Evolutionary conservation across 371 early-diverging fungal species (phyloP).

Genomic region (Apophysomyces ossiformis): DNA sequence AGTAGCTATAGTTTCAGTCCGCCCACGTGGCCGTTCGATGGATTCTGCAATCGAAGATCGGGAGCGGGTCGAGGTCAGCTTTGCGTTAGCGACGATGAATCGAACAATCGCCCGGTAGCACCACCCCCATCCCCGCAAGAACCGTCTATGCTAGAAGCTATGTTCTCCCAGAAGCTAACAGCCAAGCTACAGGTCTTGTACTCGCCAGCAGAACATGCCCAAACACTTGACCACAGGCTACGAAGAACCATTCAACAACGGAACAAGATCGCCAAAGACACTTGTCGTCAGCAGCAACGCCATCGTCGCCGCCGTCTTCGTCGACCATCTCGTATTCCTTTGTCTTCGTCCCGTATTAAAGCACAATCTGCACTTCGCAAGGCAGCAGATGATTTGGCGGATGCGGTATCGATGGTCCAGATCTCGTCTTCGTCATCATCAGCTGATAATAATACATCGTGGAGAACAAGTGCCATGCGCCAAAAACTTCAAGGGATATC

Average conservation of each 20-base stretch:
- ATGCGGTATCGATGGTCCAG: constrained; percentile 14
- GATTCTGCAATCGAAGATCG: constrained; percentile 3
- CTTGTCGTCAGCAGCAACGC: neutral
- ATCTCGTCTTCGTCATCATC: neutral
- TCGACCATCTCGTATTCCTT: constrained; percentile 15
- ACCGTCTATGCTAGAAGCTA: neutral
- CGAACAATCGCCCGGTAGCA: neutral
- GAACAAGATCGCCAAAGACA: neutral
- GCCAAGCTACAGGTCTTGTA: constrained; percentile 1
- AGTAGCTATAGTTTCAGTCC: neutral
- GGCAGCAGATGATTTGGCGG: constrained; percentile 17
- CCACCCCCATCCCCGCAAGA: constrained; percentile 9
- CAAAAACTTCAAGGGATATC: constrained; percentile 13
- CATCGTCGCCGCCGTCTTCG: neutral
- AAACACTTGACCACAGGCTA: neutral
- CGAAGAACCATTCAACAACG: neutral
- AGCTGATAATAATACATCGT: neutral
- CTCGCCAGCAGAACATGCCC: constrained; percentile 1
- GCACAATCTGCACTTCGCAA: constrained; percentile 8
- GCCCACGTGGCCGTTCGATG: constrained; percentile 1
- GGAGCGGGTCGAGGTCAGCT: neutral
- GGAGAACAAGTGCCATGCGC: constrained; percentile 10
- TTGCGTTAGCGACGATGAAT: constrained; percentile 7
- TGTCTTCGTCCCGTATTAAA: constrained; percentile 10
- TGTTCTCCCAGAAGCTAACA: constrained; percentile 3